Conservation (phyloP, 192 early-diverging fungal species). For the Entomortierella beljakovae region DNA sequence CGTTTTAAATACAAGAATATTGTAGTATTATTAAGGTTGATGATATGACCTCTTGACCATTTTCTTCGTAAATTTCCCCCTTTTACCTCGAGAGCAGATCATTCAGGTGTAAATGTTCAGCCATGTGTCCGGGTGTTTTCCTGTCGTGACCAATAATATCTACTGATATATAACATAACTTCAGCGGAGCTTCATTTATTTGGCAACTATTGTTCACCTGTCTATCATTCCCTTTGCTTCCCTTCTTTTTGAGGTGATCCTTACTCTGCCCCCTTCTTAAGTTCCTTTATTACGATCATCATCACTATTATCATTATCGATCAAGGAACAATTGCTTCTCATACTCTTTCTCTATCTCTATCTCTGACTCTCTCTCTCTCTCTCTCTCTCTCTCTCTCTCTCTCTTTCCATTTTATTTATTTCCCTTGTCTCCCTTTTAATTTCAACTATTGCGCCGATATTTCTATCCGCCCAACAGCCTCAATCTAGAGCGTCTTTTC, state of each 20-base stretch:
- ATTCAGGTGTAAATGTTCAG: no score
- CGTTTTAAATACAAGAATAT: no score
- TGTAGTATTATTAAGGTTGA: no score
- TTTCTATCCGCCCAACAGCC: not conserved
- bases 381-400: not conserved
- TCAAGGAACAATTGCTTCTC: no score
- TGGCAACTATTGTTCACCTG: conserved; percentile 1
- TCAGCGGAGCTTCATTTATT: no score
- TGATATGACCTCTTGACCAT: no score
- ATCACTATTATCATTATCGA: no score
- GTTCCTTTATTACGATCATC: not conserved
- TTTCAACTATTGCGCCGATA: not conserved
- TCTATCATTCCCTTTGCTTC: not conserved
- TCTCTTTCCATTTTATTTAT: not conserved
- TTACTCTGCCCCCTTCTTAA: not conserved
- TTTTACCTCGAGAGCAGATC: no score
- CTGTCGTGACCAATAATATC: no score
- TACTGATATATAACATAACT: no score
- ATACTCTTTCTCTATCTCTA: not conserved
- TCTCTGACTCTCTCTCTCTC: not conserved
- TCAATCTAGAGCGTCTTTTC: not conserved
- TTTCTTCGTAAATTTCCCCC: no score
- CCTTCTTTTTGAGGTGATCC: not conserved
- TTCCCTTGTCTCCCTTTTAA: not conserved
- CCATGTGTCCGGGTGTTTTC: no score